A percentile compares a stretch with the other conserved stretches of the same genome.
Conservation (phyloP, 2,329 filamentous ascomycete genomes). For the Fusarium illudens region DNA sequence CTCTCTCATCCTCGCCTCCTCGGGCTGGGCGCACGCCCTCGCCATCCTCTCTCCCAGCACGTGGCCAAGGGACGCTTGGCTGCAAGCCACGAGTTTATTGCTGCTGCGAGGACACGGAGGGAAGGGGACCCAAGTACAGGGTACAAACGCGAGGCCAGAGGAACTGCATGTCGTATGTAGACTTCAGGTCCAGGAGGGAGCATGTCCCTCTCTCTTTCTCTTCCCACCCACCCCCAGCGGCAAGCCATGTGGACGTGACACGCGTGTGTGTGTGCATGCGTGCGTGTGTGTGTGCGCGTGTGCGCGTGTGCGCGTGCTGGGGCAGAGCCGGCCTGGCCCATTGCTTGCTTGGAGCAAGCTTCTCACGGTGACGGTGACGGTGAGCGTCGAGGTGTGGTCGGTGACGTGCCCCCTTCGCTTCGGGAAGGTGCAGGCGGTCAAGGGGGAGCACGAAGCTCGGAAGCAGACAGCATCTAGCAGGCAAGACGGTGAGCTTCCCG, state of each 20-base stretch:
- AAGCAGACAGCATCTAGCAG: neutral
- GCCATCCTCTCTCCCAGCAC: slow-evolving; percentile 20
- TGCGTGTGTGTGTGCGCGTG: neutral
- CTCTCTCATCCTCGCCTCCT: neutral
- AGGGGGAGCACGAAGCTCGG: neutral
- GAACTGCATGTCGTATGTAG: neutral
- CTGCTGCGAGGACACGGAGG: neutral
- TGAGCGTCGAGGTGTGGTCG: slow-evolving; percentile 10
- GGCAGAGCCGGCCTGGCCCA: neutral
- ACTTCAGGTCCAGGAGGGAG: neutral
- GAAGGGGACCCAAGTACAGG: slow-evolving; percentile 28
- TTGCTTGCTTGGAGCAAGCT: neutral
- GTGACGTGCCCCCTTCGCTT: slow-evolving; percentile 12
- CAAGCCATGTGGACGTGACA: slow-evolving; percentile 1
- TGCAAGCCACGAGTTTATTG: slow-evolving; percentile 24
- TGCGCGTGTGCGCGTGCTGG: neutral
- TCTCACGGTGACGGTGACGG: slow-evolving; percentile 7
- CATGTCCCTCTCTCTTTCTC: neutral
- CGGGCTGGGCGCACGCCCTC: slow-evolving; percentile 22
- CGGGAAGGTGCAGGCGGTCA: neutral
- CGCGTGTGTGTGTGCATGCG: neutral
- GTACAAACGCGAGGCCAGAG: slow-evolving; percentile 7
- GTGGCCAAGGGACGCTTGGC: slow-evolving; percentile 33
- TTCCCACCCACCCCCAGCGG: neutral
- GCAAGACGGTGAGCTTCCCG: neutral